phyloP scores from a whole-genome alignment of 257 asterid species.

The Ilex asprella region DNA sequence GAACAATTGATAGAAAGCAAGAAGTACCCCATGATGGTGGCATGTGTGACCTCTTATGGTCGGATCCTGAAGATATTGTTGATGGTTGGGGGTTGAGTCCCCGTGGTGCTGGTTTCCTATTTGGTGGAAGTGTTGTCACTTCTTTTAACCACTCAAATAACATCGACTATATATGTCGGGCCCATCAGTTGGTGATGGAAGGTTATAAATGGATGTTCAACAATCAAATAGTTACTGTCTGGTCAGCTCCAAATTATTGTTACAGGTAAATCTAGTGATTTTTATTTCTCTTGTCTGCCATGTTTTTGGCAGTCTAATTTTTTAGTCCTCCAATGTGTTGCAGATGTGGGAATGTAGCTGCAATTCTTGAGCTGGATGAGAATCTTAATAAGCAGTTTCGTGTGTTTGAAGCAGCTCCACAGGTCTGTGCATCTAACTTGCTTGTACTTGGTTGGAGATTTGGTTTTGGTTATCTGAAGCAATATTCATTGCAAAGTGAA shows the following conservation, averaged over 20 bases:
- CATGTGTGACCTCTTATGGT: slow-evolving; percentile 99
- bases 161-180: slow-evolving; percentile 90
- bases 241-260: slow-evolving; percentile 99
- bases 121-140: slow-evolving; percentile 86
- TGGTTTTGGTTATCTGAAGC: background rate
- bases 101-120: slow-evolving; percentile 95
- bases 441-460: background rate
- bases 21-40: slow-evolving; percentile 99
- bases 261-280: slow-evolving; percentile 46
- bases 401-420: slow-evolving; percentile 93
- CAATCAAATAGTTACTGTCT: slow-evolving; percentile 86
- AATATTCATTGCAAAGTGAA: no score
- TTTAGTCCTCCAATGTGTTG: slow-evolving; percentile 1
- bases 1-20: slow-evolving; percentile 90
- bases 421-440: slow-evolving; percentile 36
- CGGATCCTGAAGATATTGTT: slow-evolving; percentile 94
- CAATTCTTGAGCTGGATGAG: slow-evolving; percentile 86
- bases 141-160: slow-evolving; percentile 77
- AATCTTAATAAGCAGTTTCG: slow-evolving; percentile 72
- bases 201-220: slow-evolving; percentile 98
- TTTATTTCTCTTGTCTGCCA: background rate
- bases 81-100: slow-evolving; percentile 99
- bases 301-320: no score
- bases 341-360: slow-evolving; percentile 98
- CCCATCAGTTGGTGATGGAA: slow-evolving; percentile 98